phyloP scores from a whole-genome alignment of 2,329 filamentous ascomycete genomes.

The Fusarium secorum region DNA sequence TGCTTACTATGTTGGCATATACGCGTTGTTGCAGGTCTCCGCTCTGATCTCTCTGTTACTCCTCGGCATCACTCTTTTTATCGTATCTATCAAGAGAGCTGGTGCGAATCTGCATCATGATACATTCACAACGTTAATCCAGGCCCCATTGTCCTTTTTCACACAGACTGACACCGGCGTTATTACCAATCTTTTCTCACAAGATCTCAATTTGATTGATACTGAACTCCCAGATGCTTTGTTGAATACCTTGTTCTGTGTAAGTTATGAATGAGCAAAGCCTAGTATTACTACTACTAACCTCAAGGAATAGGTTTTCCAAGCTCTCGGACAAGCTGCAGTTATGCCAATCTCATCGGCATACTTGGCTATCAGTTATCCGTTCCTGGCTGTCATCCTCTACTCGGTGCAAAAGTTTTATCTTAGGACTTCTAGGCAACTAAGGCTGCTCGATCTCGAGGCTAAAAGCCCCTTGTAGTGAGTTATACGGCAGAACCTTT shows the following conservation, averaged over 20 bases:
- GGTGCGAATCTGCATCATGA: conserved; percentile 46
- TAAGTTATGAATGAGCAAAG: neutral
- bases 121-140: conserved; percentile 45
- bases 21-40: conserved; percentile 34
- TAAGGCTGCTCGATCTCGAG: conserved; percentile 68
- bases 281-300: neutral
- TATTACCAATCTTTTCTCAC: conserved; percentile 54
- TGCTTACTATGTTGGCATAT: conserved; percentile 45
- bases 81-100: conserved; percentile 41
- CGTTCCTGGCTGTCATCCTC: conserved; percentile 55
- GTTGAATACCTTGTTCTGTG: neutral
- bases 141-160: conserved; percentile 53
- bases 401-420: conserved; percentile 65
- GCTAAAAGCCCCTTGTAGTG: conserved; percentile 61
- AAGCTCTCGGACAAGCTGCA: conserved; percentile 41
- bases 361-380: conserved; percentile 60
- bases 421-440: conserved; percentile 66
- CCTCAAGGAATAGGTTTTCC: neutral
- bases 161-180: conserved; percentile 52
- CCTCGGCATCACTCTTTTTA: conserved; percentile 23
- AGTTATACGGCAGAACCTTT: neutral
- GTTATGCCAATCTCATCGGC: conserved; percentile 54
- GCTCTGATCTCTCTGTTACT: conserved; percentile 32
- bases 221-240: conserved; percentile 49
- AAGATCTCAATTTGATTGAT: conserved; percentile 54